Percentiles rank a stretch among this genome's conserved stretches.
These are phyloP conservation scores for Puccinia polysora DNA, from an alignment of 1,284 basidiomycete genomes.

Conservation along the genomic window DNA sequence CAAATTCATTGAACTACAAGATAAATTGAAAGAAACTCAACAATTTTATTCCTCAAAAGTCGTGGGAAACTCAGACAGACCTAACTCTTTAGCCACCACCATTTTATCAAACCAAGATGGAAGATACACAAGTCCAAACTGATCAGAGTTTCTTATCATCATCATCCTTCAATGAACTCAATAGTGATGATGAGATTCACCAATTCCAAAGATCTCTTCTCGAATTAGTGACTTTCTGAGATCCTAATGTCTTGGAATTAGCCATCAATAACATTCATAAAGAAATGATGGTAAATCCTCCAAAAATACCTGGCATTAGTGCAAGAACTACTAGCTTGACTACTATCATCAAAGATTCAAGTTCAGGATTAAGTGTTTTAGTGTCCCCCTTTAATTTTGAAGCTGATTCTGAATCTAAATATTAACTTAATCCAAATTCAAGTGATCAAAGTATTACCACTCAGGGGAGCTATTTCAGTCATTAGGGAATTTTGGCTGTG, in stretches of 20 bases:
- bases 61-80: constrained; percentile 24
- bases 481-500: not conserved
- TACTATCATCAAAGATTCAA: no score
- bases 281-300: not conserved
- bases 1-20: constrained; percentile 4
- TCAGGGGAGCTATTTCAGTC: not conserved
- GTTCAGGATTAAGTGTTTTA: no score
- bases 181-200: not conserved
- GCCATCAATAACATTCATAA: not conserved
- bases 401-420: not conserved
- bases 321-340: not conserved
- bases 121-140: constrained; percentile 31
- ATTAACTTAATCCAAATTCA: not conserved
- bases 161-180: not conserved
- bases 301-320: not conserved
- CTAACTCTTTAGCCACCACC: constrained; percentile 30
- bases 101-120: constrained; percentile 37
- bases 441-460: no score
- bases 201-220: not conserved
- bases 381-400: not conserved
- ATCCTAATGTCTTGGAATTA: constrained; percentile 6
- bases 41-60: constrained; percentile 3
- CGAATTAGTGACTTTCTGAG: not conserved
- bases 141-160: not conserved
- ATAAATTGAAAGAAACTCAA: not conserved